These are phyloP conservation scores for Pseudoturritis turrita DNA, from an alignment of 345 rosid species.

Conservation along the genomic window DNA sequence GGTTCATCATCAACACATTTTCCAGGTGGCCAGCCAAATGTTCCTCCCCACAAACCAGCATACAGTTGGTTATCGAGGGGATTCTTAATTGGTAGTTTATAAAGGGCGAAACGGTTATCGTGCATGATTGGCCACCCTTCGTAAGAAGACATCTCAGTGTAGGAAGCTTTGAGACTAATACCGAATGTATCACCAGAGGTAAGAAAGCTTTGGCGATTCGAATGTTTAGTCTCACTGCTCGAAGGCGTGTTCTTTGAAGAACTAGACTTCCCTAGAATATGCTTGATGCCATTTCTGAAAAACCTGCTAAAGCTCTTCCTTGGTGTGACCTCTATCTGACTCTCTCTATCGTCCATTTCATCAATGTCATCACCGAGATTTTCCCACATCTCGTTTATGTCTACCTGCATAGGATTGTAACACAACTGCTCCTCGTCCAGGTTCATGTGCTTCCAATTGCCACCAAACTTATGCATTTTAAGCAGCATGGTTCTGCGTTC, in stretches of 20 bases:
- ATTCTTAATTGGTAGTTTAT: constrained; percentile 54
- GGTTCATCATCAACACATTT: constrained; percentile 63
- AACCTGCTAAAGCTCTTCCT: constrained; percentile 48
- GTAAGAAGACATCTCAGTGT: constrained; percentile 37
- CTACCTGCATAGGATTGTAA: constrained; percentile 41
- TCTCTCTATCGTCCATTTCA: background rate
- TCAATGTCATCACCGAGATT: constrained; percentile 31
- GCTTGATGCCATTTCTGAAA: constrained; percentile 48
- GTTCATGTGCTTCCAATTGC: constrained; percentile 27
- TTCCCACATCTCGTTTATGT: constrained; percentile 40
- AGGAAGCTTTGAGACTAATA: background rate
- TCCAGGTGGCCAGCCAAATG: constrained; percentile 85
- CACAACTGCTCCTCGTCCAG: constrained; percentile 33
- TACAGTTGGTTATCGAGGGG: constrained; percentile 51
- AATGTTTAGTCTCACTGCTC: constrained; percentile 48
- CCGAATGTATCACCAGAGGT: background rate
- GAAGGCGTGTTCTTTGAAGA: constrained; percentile 47
- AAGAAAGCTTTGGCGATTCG: constrained; percentile 38
- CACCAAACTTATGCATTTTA: constrained; percentile 42
- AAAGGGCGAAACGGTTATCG: constrained; percentile 57
- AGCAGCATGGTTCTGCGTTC: constrained; percentile 58
- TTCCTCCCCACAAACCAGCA: constrained; percentile 87
- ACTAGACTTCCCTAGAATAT: constrained; percentile 52
- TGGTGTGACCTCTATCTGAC: constrained; percentile 27
- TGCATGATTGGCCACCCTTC: constrained; percentile 73